Conservation (phyloP, 345 rosid genomes). For the Leavenworthia alabamica region DNA sequence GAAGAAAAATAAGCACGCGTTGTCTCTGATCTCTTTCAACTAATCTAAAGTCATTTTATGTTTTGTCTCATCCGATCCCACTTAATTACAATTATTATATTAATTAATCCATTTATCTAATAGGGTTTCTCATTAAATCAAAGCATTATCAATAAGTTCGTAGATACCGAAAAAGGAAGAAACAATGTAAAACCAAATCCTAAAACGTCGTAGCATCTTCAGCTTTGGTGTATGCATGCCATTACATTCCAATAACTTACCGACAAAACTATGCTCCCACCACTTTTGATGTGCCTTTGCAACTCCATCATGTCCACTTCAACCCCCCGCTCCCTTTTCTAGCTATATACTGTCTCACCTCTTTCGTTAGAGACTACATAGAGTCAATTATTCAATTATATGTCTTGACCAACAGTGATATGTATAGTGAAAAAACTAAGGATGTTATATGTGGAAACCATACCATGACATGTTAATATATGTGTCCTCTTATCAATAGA, state of each 20-base stretch:
- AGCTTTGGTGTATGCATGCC: slow-evolving; percentile 71
- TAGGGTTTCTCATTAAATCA: slow-evolving; percentile 19
- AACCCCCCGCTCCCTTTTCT: slow-evolving; percentile 7
- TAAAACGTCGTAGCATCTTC: slow-evolving; percentile 41
- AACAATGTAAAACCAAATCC: slow-evolving; percentile 32
- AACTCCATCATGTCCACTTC: slow-evolving; percentile 11
- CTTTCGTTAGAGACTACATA: neutral
- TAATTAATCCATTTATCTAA: slow-evolving; percentile 14
- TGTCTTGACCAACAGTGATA: neutral
- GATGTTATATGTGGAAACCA: neutral
- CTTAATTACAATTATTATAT: slow-evolving; percentile 14
- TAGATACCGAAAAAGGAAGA: slow-evolving; percentile 19
- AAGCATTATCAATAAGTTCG: slow-evolving; percentile 22
- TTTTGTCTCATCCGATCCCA: slow-evolving; percentile 30
- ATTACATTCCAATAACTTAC: slow-evolving; percentile 48
- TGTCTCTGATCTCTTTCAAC: slow-evolving; percentile 31
- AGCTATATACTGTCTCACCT: slow-evolving; percentile 1
- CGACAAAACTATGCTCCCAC: slow-evolving; percentile 46
- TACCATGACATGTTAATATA: neutral
- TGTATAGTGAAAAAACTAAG: neutral
- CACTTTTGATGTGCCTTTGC: slow-evolving; percentile 32
- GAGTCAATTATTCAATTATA: neutral
- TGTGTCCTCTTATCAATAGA: neutral
- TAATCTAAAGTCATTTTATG: slow-evolving; percentile 28
- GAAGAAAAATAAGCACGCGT: slow-evolving; percentile 26